Evolutionary conservation across 371 early-diverging fungal genomes (phyloP), one percentile per base, ranked within the genome.

Genomic region (Mortierella sp.): DNA sequence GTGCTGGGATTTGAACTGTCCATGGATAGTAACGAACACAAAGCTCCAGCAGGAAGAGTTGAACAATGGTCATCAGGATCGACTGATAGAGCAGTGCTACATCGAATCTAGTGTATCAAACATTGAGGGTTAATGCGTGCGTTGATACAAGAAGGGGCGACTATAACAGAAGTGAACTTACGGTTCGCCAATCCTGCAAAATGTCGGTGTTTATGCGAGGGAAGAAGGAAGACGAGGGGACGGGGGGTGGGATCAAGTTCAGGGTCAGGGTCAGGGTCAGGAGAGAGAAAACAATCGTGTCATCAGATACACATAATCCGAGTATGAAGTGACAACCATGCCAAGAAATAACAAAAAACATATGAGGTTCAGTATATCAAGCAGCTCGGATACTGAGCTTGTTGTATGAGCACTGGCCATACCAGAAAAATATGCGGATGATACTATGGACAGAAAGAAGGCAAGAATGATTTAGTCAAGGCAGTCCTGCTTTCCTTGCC

Each of bases 391-490:
- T n/a, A 24, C 17, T 30, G 27, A 27, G 27, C 8, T 6, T 24
- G 14, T n/a, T 21, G n/a, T n/a, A n/a, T n/a, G n/a, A n/a, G n/a
- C n/a, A n/a, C n/a, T n/a, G n/a, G n/a, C n/a, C 60, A 7, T 81
- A 83, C 88, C 88, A 88, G 58, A 86, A 88, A 67, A 83, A 86
- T 41, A 88, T 79, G 47, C 89, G 82, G 44, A 87, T 57, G 60
- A 87, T 86, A 58, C 87, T 86, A 59, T 28, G 28, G 8, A 26
- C 15, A 51, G 8, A 14, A 57, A 31, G 50, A 12, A 47, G 14
- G 39, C 49, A 19, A 14, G 19, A 31, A 2, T 26, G 26, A 4
- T 23, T 28, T 9, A 43, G 42, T 43, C 26, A 15, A 59, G 31
- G n/a, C n/a, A n/a, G n/a, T n/a, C n/a, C n/a, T n/a, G n/a, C n/a